These are phyloP conservation scores for Xylaria sp. DNA, from an alignment of 2,329 filamentous ascomycete genomes.

Conservation along the genomic window DNA sequence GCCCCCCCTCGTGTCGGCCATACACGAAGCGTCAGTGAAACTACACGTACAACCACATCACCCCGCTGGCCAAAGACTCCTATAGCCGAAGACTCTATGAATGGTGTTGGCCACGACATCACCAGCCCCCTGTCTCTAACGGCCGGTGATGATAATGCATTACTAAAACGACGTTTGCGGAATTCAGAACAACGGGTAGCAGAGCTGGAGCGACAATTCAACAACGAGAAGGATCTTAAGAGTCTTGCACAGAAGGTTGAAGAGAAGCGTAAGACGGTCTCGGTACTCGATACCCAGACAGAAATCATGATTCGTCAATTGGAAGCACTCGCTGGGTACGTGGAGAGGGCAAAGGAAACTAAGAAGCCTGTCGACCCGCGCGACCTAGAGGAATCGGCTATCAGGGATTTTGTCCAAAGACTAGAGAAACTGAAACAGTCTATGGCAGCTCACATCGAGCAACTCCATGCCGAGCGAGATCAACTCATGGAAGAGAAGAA, in stretches of 20 bases:
- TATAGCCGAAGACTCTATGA: slow-evolving; percentile 63
- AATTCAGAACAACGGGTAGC: slow-evolving; percentile 85
- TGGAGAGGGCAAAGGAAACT: slow-evolving; percentile 85
- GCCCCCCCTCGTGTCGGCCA: slow-evolving; percentile 60
- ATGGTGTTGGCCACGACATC: slow-evolving; percentile 66
- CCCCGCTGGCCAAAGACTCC: slow-evolving; percentile 77
- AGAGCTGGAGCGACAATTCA: slow-evolving; percentile 84
- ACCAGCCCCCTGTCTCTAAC: slow-evolving; percentile 76
- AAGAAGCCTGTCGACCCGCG: slow-evolving; percentile 82
- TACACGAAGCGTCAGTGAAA: slow-evolving; percentile 72
- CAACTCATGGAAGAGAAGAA: slow-evolving; percentile 86
- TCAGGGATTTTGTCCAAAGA: slow-evolving; percentile 88
- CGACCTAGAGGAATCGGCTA: slow-evolving; percentile 86
- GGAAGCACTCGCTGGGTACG: slow-evolving; percentile 87
- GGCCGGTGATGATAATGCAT: slow-evolving; percentile 69
- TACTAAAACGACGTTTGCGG: slow-evolving; percentile 79
- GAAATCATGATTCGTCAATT: slow-evolving; percentile 95
- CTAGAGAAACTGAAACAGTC: slow-evolving; percentile 69
- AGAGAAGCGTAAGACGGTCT: slow-evolving; percentile 96
- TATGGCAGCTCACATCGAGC: slow-evolving; percentile 68
- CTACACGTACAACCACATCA: slow-evolving; percentile 71
- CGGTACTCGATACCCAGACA: slow-evolving; percentile 90
- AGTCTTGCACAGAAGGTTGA: slow-evolving; percentile 86
- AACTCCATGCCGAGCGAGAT: slow-evolving; percentile 76
- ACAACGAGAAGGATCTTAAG: slow-evolving; percentile 71